These are phyloP conservation scores for Panicum miliaceum DNA, from an alignment of 176 grass and related monocot species.

Conservation along the genomic window DNA sequence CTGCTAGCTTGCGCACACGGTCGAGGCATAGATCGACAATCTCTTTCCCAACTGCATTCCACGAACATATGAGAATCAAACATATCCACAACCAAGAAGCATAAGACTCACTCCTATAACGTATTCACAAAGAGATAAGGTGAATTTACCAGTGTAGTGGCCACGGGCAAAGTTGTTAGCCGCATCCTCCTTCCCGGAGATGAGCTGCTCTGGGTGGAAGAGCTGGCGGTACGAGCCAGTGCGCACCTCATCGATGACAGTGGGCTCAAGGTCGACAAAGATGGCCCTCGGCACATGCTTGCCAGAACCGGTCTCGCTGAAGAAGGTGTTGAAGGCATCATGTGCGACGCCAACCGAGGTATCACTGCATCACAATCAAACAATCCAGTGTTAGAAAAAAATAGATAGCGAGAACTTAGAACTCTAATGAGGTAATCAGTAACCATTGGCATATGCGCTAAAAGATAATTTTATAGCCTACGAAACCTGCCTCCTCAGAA, in stretches of 20 bases:
- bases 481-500: neutral
- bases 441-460: neutral
- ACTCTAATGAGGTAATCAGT: neutral
- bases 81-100: neutral
- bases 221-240: constrained; percentile 84
- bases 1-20: constrained; percentile 88
- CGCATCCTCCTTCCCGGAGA: constrained; percentile 92
- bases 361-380: constrained; percentile 54
- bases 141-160: constrained; percentile 81
- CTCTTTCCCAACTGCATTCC: constrained; percentile 85
- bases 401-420: neutral
- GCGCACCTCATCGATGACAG: constrained; percentile 89
- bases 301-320: constrained; percentile 84
- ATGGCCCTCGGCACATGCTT: constrained; percentile 95
- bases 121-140: neutral
- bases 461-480: constrained; percentile 25
- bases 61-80: constrained; percentile 19
- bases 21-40: constrained; percentile 93
- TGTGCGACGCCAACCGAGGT: constrained; percentile 63
- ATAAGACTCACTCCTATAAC: neutral
- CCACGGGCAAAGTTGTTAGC: constrained; percentile 97
- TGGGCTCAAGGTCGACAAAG: constrained; percentile 95
- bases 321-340: constrained; percentile 98
- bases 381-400: constrained; percentile 17
- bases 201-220: constrained; percentile 95